Base-by-base conservation (phyloP, 2,329 filamentous ascomycete genomes). In the Elsinoe fawcettii region DNA sequence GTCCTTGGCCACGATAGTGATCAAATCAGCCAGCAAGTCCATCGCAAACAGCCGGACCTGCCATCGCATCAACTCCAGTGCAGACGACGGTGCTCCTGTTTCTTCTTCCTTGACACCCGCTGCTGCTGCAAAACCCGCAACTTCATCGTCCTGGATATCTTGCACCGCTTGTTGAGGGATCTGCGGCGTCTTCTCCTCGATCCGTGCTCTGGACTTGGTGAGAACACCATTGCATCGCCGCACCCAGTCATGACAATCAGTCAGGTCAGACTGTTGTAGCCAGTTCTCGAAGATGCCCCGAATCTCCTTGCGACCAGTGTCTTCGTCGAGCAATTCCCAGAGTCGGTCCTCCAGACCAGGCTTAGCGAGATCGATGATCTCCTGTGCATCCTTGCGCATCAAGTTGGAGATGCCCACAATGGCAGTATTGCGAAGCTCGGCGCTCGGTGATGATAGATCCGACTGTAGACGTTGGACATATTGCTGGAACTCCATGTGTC, bases 21-120 rank as follows among this genome's bases (percentile, higher is more conserved):
- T 86, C 20, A 97, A 82, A 62, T 96, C 90, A 62, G 84, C 86
- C 44, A 99, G 78, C 67, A 90, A 90, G 63, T 86, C 84, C 82
- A 99, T 91, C 11, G 90, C 91, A 72, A 97, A 97, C 1, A 90
- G 90, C 32, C 89, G 85, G 5, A 96, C 92, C 70, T 99, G 93
- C 93, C 93, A 99, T 63, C 90, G 85, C 60, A 99, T 77, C 12
- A 93, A 82, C 69, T 99, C 93, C 65, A 95, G 90, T 18, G 90
- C 75, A 12, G 71, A 70, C 20, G 72, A 72, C 1, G 69, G 64
- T 5, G 68, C 66, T 36, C 70, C 66, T 16, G 70, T 65, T 36
- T 72, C 64, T 44, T 77, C 74, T 6, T 75, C 73, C 6, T 69
- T 75, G 2, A 76, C 80, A 23, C 83, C 85, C 25, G 79, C 79